phyloP scores from a whole-genome alignment of 805 yeast species.

The Saccharomyces cerevisiae region DNA sequence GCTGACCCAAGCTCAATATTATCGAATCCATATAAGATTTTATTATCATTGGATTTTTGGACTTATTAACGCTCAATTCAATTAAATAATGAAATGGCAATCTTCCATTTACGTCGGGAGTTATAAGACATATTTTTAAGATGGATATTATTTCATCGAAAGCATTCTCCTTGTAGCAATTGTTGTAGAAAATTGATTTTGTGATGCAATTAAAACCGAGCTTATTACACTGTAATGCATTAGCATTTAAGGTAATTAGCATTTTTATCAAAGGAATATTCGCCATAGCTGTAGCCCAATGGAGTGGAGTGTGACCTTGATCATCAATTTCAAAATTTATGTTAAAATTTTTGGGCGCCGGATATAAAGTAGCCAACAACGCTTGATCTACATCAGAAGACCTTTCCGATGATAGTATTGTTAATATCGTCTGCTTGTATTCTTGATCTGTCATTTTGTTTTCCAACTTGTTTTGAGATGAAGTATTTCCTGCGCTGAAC shows the following conservation, averaged over 20 bases:
- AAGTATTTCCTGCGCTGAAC: neutral
- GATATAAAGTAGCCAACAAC: constrained; percentile 34
- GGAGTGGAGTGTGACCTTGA: constrained; percentile 75
- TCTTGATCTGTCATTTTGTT: constrained; percentile 12
- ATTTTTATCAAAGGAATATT: constrained; percentile 51
- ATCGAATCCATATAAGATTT: constrained; percentile 48
- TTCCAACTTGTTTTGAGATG: neutral
- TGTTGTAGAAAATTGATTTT: constrained; percentile 61
- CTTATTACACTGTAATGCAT: constrained; percentile 43
- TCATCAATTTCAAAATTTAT: constrained; percentile 64
- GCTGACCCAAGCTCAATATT: constrained; percentile 34
- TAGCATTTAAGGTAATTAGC: constrained; percentile 49
- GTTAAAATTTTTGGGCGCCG: constrained; percentile 56
- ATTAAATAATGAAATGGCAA: constrained; percentile 66
- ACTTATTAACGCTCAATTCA: constrained; percentile 43
- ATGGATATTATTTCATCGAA: constrained; percentile 52
- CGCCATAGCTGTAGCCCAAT: constrained; percentile 83
- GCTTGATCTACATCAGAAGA: constrained; percentile 21
- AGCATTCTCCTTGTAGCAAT: constrained; percentile 56
- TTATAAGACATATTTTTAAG: constrained; percentile 56
- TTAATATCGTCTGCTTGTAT: constrained; percentile 26
- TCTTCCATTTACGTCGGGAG: constrained; percentile 64
- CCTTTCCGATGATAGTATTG: constrained; percentile 27
- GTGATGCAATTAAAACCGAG: constrained; percentile 65
- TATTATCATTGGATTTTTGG: constrained; percentile 41